These are phyloP conservation scores for Aspergillus funiculosus DNA, from an alignment of 495 filamentous ascomycete genomes.

Conservation along the genomic window DNA sequence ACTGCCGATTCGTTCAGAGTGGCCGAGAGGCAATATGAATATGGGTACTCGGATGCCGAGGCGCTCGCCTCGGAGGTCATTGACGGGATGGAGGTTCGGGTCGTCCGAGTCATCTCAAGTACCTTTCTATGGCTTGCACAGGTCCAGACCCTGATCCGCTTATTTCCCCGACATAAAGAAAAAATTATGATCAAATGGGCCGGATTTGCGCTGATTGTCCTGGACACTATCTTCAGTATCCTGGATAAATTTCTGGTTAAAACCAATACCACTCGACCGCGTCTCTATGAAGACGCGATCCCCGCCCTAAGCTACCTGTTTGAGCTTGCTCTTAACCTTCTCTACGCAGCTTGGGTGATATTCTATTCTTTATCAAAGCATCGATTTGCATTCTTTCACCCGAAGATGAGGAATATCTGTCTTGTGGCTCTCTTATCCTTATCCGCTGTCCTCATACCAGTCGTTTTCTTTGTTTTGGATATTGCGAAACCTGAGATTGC, in stretches of 20 bases:
- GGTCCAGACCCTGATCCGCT: slow-evolving; percentile 88
- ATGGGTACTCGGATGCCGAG: slow-evolving; percentile 65
- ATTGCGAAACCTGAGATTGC: slow-evolving; percentile 81
- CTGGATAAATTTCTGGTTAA: slow-evolving; percentile 77
- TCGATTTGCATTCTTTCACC: slow-evolving; percentile 87
- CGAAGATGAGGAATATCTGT: slow-evolving; percentile 86
- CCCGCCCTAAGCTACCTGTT: slow-evolving; percentile 93
- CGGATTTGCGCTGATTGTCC: slow-evolving; percentile 83
- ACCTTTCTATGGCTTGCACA: slow-evolving; percentile 97
- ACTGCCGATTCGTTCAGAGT: slow-evolving; percentile 82
- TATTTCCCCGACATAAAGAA: slow-evolving; percentile 94
- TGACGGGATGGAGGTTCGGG: slow-evolving; percentile 73
- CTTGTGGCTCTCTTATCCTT: slow-evolving; percentile 78
- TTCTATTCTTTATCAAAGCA: slow-evolving; percentile 93
- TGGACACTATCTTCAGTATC: slow-evolving; percentile 83
- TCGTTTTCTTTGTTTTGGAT: slow-evolving; percentile 94
- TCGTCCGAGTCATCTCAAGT: slow-evolving; percentile 86
- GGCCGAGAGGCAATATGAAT: slow-evolving; percentile 70
- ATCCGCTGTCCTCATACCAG: slow-evolving; percentile 74
- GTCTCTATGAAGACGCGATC: slow-evolving; percentile 77
- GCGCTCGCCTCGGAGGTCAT: slow-evolving; percentile 68
- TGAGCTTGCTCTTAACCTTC: slow-evolving; percentile 75
- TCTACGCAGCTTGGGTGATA: slow-evolving; percentile 94
- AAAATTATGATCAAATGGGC: slow-evolving; percentile 99
- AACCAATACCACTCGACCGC: slow-evolving; percentile 54